Evolutionary conservation across 192 early-diverging fungal species (phyloP).

Genomic region (Rhizophagus clarus): DNA sequence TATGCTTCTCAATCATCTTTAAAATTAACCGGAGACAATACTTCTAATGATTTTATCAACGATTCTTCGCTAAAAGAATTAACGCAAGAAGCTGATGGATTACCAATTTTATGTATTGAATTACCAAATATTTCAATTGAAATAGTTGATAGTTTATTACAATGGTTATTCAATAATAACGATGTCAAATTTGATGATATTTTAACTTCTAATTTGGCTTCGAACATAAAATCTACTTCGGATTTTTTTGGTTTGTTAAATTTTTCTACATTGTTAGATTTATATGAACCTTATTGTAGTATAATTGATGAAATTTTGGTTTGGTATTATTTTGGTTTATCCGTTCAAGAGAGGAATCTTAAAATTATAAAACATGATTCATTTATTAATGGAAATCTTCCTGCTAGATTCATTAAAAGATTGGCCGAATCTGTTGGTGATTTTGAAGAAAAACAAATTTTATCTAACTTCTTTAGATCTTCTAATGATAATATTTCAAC

Average conservation of each 20-base stretch:
- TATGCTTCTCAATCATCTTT: neutral
- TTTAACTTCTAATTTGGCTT: slow-evolving; percentile 25
- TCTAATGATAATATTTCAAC: neutral
- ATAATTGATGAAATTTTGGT: slow-evolving; percentile 26
- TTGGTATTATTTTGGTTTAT: slow-evolving; percentile 28
- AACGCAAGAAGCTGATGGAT: slow-evolving; percentile 10
- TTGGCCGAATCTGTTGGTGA: slow-evolving; percentile 18
- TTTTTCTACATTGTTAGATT: slow-evolving; percentile 19
- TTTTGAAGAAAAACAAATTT: slow-evolving; percentile 13
- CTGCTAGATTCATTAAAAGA: slow-evolving; percentile 12
- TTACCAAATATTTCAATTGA: neutral
- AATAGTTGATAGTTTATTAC: slow-evolving; percentile 14
- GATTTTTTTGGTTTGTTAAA: slow-evolving; percentile 29
- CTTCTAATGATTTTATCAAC: neutral
- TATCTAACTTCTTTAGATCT: slow-evolving; percentile 10
- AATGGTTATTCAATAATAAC: slow-evolving; percentile 14
- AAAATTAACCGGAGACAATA: neutral
- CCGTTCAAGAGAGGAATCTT: neutral
- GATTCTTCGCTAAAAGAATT: neutral
- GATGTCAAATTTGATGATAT: slow-evolving; percentile 12
- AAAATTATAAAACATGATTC: slow-evolving; percentile 1
- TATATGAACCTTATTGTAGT: slow-evolving; percentile 19
- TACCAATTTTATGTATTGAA: slow-evolving; percentile 28
- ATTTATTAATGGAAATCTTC: slow-evolving; percentile 18
- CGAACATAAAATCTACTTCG: neutral